Percentiles rank a stretch among this genome's conserved stretches.
Evolutionary conservation across 768 basidiomycete species (phyloP).

Genomic region (Tylopilus subfusipes): DNA sequence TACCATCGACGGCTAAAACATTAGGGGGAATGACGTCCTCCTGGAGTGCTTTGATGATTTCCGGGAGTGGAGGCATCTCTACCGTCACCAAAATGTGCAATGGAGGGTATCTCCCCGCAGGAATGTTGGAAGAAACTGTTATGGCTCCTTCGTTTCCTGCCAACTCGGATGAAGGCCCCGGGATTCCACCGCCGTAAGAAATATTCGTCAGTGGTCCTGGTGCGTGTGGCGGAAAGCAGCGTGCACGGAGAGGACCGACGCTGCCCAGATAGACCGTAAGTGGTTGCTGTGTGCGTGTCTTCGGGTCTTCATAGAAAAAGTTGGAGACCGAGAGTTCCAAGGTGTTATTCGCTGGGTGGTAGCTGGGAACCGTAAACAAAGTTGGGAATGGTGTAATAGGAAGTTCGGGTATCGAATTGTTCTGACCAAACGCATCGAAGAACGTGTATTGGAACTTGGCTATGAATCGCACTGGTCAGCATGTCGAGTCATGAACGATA

Average conservation of each 20-base stretch:
- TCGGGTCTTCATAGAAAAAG: conserved; percentile 79
- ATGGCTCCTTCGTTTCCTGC: conserved; percentile 25
- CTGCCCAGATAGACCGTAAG: conserved; percentile 88
- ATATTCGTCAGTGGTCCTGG: conserved; percentile 66
- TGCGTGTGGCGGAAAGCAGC: conserved; percentile 70
- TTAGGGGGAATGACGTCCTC: conserved; percentile 57
- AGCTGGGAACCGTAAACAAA: conserved; percentile 73
- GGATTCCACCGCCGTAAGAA: conserved; percentile 50
- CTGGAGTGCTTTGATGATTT: conserved; percentile 75
- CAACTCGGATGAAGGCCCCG: conserved; percentile 36
- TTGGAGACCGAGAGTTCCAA: conserved; percentile 85
- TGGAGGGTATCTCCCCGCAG: conserved; percentile 50
- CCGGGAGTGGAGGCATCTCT: conserved; percentile 73
- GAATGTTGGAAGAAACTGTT: conserved; percentile 18
- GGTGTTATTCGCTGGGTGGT: conserved; percentile 66
- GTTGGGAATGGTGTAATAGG: conserved; percentile 91
- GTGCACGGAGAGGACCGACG: conserved; percentile 77
- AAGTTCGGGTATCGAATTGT: conserved; percentile 67
- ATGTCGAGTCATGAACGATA: conserved; percentile 5
- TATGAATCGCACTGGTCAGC: conserved; percentile 33
- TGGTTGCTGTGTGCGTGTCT: conserved; percentile 59
- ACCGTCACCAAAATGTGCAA: conserved; percentile 82
- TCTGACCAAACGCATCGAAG: conserved; percentile 84
- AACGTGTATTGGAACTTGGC: conserved; percentile 95
- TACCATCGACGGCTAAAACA: conserved; percentile 32